Conservation (phyloP, 2,329 filamentous ascomycete genomes). For the Aspergillus sp. region DNA sequence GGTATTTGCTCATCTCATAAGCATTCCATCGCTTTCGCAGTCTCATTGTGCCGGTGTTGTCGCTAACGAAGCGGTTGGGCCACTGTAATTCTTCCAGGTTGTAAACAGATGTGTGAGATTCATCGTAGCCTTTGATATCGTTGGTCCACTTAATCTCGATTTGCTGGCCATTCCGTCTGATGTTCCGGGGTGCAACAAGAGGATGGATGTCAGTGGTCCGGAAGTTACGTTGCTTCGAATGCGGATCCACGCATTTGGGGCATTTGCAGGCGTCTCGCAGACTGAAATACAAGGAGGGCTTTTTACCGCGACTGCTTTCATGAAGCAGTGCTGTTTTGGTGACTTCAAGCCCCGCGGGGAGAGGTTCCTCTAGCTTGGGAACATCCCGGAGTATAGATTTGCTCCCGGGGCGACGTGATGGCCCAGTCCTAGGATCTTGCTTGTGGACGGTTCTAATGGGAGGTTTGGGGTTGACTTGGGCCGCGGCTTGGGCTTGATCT, state of each 20-base stretch:
- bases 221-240: constrained; percentile 62
- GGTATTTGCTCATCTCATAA: constrained; percentile 38
- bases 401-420: too few relatives aligned
- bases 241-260: constrained; percentile 47
- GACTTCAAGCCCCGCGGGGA: background rate
- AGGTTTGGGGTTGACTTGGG: too few relatives aligned
- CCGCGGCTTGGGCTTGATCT: too few relatives aligned
- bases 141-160: constrained; percentile 60
- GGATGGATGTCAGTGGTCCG: constrained; percentile 59
- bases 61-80: constrained; percentile 5
- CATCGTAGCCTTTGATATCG: constrained; percentile 45
- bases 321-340: constrained; percentile 3
- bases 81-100: constrained; percentile 8
- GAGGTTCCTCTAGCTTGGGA: background rate
- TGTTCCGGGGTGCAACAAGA: constrained; percentile 36
- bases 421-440: too few relatives aligned
- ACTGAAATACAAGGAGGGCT: background rate
- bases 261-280: constrained; percentile 43
- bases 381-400: too few relatives aligned
- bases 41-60: constrained; percentile 19
- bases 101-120: constrained; percentile 38
- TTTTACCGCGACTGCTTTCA: background rate
- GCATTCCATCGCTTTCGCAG: constrained; percentile 32
- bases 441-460: too few relatives aligned
- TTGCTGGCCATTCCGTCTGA: constrained; percentile 32